A percentile compares a stretch with the other conserved stretches of the same genome.
phyloP scores from a whole-genome alignment of 352 stramenopile species.

The Phytophthora chlamydospora region DNA sequence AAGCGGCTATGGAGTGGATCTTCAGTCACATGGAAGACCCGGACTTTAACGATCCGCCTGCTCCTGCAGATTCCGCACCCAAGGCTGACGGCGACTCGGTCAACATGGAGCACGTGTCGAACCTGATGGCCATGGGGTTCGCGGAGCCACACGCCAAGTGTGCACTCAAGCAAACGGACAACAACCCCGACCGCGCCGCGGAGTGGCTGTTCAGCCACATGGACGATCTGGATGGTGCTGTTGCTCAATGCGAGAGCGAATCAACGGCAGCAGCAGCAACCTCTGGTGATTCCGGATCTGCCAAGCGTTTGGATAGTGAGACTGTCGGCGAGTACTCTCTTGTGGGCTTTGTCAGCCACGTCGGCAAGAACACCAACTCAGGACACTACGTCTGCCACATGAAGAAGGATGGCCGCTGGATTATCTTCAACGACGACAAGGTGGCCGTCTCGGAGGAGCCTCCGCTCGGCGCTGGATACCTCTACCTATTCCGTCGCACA shows the following conservation, averaged over 20 bases:
- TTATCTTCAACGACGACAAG: conserved; percentile 99
- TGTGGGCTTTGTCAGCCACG: conserved; percentile 98
- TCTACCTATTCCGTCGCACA: conserved; percentile 94
- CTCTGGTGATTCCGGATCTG: conserved; percentile 20
- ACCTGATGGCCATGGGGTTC: conserved; percentile 90
- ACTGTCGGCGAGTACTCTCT: conserved; percentile 90
- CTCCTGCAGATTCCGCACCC: conserved; percentile 11
- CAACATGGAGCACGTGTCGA: conserved; percentile 72
- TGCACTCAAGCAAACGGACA: conserved; percentile 92
- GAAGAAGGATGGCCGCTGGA: conserved; percentile 96
- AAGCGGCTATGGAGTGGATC: conserved; percentile 98
- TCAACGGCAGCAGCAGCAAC: conserved; percentile 20
- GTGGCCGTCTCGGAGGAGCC: conserved; percentile 94
- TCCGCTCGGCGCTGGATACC: conserved; percentile 94
- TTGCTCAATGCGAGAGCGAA: conserved; percentile 81
- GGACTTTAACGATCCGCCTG: conserved; percentile 96
- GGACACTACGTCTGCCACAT: conserved; percentile 99
- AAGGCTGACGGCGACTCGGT: conserved; percentile 57
- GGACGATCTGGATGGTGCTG: conserved; percentile 93
- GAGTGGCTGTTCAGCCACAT: conserved; percentile 99
- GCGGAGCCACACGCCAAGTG: conserved; percentile 90
- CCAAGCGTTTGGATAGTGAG: conserved; percentile 66
- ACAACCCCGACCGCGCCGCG: conserved; percentile 93
- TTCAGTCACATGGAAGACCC: conserved; percentile 98
- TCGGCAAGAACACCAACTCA: conserved; percentile 97